These are phyloP conservation scores for Pseudogymnoascus sp. DNA, from an alignment of 2,329 filamentous ascomycete species.

Conservation along the genomic window DNA sequence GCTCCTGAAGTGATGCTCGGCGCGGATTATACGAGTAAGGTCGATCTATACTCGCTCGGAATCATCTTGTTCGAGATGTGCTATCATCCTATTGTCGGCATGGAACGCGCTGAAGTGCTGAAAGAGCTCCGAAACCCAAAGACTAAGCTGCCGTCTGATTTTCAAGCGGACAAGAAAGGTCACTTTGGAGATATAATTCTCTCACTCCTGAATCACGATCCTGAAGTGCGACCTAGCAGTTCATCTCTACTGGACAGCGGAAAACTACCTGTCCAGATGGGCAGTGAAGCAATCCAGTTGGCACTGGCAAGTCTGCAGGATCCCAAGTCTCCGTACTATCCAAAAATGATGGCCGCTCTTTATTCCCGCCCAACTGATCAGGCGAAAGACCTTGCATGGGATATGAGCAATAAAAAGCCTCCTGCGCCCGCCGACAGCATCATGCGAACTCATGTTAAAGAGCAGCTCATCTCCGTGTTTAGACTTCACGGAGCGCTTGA, in stretches of 20 bases:
- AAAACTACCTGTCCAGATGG: slow-evolving; percentile 82
- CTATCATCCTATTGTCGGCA: slow-evolving; percentile 53
- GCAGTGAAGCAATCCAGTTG: slow-evolving; percentile 82
- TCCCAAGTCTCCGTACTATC: slow-evolving; percentile 77
- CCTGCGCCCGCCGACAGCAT: slow-evolving; percentile 47
- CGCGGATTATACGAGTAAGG: slow-evolving; percentile 82
- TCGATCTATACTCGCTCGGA: slow-evolving; percentile 94
- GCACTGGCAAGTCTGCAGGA: slow-evolving; percentile 76
- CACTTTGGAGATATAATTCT: slow-evolving; percentile 70
- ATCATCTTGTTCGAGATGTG: slow-evolving; percentile 99
- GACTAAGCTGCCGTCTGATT: slow-evolving; percentile 64
- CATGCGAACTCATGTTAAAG: slow-evolving; percentile 65
- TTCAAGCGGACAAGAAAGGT: slow-evolving; percentile 59
- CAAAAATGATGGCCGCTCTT: slow-evolving; percentile 78
- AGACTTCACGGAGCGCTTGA: slow-evolving; percentile 85
- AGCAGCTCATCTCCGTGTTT: slow-evolving; percentile 70
- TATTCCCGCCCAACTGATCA: slow-evolving; percentile 66
- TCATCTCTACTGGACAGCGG: slow-evolving; percentile 76
- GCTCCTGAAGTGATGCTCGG: slow-evolving; percentile 77
- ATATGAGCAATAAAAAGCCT: slow-evolving; percentile 46
- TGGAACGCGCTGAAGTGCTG: slow-evolving; percentile 58
- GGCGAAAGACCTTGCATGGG: slow-evolving; percentile 75
- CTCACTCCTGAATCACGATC: slow-evolving; percentile 73
- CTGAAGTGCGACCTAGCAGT: slow-evolving; percentile 74
- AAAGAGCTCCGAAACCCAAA: slow-evolving; percentile 59